Base-by-base conservation (phyloP, 108 stramenopile genomes). In the Discostella pseudostelligera region DNA sequence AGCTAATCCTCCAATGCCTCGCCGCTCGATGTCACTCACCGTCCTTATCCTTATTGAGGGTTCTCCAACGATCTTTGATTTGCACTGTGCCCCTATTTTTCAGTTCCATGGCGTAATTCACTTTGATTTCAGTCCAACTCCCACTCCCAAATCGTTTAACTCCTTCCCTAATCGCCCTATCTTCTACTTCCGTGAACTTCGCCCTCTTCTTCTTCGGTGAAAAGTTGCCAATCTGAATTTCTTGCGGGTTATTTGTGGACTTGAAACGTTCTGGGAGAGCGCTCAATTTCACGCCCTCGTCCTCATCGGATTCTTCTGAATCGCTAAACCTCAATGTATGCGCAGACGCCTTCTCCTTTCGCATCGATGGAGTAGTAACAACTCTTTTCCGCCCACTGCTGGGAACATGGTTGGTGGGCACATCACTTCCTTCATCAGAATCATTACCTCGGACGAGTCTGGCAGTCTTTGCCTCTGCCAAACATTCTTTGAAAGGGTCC, bases 41-140 rank as follows among this genome's bases (percentile, higher is more conserved):
- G 11, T 32, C 36, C 8, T 32, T 25, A 20, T 42, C n/a, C n/a
- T 71, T 78, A 35, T 55, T 60, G 81, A 90, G 65, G 24, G 78
- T 90, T 45, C 88, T 81, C 55, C 62, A 82, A 39, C 83, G 75
- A 57, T 90, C 88, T 76, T 90, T 90, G 72, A 90, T 84, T 55
- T 87, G 82, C 11, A 84, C 83, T 28, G 70, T 62, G 11, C 70
- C 72, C 28, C 89, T 75, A 45, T 86, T 58, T 36, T 65, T 71
- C 20, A 90, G 72, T 39, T 82, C 61, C 3, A 82, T 59, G 9
- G 58, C 56, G 43, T 79, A 84, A 2, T 70, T 20, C 12, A 67
- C 47, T 74, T 90, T 90, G 68, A 90, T 87, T 2, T 73, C 29
- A 6, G 76, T 64, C 89, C 89, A 90, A 9, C 61, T 82, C 8